Conservation (phyloP, 768 basidiomycete species). For the Leccinum obscurum region DNA sequence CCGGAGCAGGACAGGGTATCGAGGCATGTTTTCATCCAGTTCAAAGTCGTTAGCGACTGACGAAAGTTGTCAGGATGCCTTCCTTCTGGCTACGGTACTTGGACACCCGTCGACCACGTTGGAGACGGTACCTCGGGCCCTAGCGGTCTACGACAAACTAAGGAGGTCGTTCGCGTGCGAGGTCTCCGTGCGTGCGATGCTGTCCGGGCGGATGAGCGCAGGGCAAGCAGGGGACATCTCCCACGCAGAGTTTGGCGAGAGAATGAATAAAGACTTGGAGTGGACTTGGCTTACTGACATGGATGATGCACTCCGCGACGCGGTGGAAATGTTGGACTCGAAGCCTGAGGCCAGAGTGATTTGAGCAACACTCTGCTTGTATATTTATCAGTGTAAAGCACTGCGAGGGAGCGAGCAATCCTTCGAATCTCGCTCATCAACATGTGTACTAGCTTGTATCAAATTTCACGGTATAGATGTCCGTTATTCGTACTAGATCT, state of each 20-base stretch:
- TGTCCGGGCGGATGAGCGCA: slow-evolving; percentile 16
- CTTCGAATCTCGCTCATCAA: background rate
- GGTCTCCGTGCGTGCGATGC: slow-evolving; percentile 30
- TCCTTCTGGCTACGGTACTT: slow-evolving; percentile 39
- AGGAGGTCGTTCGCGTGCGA: slow-evolving; percentile 46
- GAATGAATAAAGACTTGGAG: slow-evolving; percentile 54
- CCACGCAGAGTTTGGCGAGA: slow-evolving; percentile 40
- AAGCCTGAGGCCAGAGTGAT: background rate
- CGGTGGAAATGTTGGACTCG: slow-evolving; percentile 16
- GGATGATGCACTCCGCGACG: slow-evolving; percentile 23
- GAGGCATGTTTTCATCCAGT: slow-evolving; percentile 33
- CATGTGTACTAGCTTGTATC: background rate
- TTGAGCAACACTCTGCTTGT: background rate
- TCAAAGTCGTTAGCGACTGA: background rate
- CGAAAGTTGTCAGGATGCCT: slow-evolving; percentile 35
- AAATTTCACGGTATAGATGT: background rate
- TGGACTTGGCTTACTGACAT: slow-evolving; percentile 42
- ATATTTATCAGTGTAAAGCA: background rate
- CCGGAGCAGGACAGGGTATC: slow-evolving; percentile 44
- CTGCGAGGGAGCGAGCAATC: background rate
- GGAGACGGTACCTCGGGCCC: slow-evolving; percentile 41
- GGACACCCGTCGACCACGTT: slow-evolving; percentile 39
- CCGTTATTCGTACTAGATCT: background rate
- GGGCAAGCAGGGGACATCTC: slow-evolving; percentile 24
- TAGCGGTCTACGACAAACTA: slow-evolving; percentile 51